Base-by-base conservation (phyloP, 495 filamentous ascomycete genomes). In the Zalerion maritima region DNA sequence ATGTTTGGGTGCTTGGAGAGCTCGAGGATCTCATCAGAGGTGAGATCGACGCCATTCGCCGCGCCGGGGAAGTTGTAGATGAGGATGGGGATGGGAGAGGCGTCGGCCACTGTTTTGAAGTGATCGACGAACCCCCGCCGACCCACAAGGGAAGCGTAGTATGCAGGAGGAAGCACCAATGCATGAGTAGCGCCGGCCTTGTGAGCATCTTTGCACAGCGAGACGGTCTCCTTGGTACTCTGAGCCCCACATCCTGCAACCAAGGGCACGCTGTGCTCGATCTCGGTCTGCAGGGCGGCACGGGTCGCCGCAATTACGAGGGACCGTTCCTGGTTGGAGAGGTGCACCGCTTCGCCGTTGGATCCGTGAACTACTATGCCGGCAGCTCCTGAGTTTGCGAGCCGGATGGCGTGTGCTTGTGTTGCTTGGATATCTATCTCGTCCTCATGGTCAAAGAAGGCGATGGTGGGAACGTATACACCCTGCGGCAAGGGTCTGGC, bases 21-120 rank as follows among this genome's bases (percentile, higher is more conserved):
- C 34, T 64, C 54, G 43, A 87, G 71, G 39, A 87, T 69, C 26
- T 80, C 63, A 42, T 91, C 81, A 14, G 72, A 79, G 55, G 81
- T 78, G 58, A 91, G 75, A 40, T 87, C 81, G 31, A 87, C 74
- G 6, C 81, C 82, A 13, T 77, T 73, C 11, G 82, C 80, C 17
- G 81, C 81, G 10, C 78, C 78, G 1, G 82, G 81, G 55, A 79
- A 87, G 64, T 87, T 87, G 60, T 87, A 87, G 29, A 91, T 63
- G 26, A 86, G 68, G 8, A 91, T 50, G 1, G 81, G 81, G 23
- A 87, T 52, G 5, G 80, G 75, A 4, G 69, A 73, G 2, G 43
- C 50, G 34, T 75, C 69, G 14, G 81, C 82, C 0, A 87, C 79
- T 17, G 62, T 48, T 3, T 68, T 73, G 60, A 77, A 87, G 62